Base-by-base conservation (phyloP, 176 grass and related monocot genomes). In the Aegilops bicornis region DNA sequence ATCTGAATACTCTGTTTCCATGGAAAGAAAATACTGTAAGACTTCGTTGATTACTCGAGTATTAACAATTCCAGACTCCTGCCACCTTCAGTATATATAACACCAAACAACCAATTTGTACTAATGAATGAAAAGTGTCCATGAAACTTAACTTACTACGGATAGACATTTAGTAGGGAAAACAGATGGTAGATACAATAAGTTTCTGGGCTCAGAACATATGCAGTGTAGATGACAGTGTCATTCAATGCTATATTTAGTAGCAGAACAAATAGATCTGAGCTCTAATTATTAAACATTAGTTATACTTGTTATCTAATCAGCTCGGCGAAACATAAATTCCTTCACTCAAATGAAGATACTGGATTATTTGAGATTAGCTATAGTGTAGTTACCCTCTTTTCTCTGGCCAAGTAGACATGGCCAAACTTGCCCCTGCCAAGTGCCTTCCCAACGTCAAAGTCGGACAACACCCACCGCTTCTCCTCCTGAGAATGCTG, bases 371-470 rank as follows among this genome's bases (percentile, higher is more conserved):
- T 35, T 48, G 24, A 10, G 22, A 4, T 42, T 47, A 60, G 48
- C 33, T 47, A 81, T 45, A 81, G 8, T 4, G 73, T 20, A 64
- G 66, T 79, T 93, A 96, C 97, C 85, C 76, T 94, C 27, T 94
- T 99, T 86, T 99, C 97, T 86, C 89, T 94, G 79, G 97, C 94
- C 61, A 99, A 56, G 64, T 94, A 99, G 10, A 99, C 97, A 70
- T 99, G 97, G 42, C 97, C 97, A 64, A 99, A 99, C 48, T 99
- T 99, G 25, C 97, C 97, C 83, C 94, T 94, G 31, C 97, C 97
- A 8, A 99, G 90, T 14, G 97, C 92, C 35, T 93, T 99, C 14
- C 97, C 97, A 10, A 99, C 86, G 5, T 99, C 94, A 2, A 99
- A 99, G 60, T 99, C 97, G 2, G 82, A 90, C 19, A 99, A 27